Conservation (phyloP, 2,329 filamentous ascomycete species). For the Herpotrichia juniperi region DNA sequence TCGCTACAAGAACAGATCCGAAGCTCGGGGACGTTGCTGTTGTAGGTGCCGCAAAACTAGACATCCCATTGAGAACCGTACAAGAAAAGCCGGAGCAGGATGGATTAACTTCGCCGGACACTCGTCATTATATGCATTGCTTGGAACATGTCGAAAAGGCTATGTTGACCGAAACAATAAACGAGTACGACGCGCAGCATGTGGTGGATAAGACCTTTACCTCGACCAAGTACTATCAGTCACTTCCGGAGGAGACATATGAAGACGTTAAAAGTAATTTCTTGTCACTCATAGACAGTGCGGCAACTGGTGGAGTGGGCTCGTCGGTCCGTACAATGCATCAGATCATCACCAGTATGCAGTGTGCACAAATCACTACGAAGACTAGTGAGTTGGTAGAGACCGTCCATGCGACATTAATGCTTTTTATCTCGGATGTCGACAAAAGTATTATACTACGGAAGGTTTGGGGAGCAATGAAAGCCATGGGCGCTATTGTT, state of each 20-base stretch:
- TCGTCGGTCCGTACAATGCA: slow-evolving; percentile 16
- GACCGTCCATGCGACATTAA: slow-evolving; percentile 19
- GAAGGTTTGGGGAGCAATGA: slow-evolving; percentile 35
- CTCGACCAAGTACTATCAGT: slow-evolving; percentile 31
- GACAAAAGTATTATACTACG: slow-evolving; percentile 25
- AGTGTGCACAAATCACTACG: slow-evolving; percentile 17
- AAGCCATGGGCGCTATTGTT: slow-evolving; percentile 14
- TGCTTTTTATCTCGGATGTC: slow-evolving; percentile 29
- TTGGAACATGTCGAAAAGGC: slow-evolving; percentile 32
- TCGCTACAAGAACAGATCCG: not conserved
- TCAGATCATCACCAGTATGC: slow-evolving; percentile 16
- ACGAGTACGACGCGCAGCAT: slow-evolving; percentile 5
- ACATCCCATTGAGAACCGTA: not conserved
- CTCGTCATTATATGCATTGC: slow-evolving; percentile 12
- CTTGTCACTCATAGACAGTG: slow-evolving; percentile 1
- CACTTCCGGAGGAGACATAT: slow-evolving; percentile 20
- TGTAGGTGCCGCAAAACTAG: not conserved
- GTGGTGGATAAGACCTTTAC: slow-evolving; percentile 30
- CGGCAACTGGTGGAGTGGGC: not conserved
- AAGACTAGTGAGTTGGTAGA: slow-evolving; percentile 17
- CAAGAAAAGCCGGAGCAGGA: not conserved
- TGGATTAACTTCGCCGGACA: slow-evolving; percentile 1
- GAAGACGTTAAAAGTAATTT: slow-evolving; percentile 11
- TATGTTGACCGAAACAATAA: slow-evolving; percentile 23
- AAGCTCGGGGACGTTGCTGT: not conserved